These are phyloP conservation scores for Pseudonitzschia multiseries DNA, from an alignment of 108 stramenopile species.

Conservation along the genomic window DNA sequence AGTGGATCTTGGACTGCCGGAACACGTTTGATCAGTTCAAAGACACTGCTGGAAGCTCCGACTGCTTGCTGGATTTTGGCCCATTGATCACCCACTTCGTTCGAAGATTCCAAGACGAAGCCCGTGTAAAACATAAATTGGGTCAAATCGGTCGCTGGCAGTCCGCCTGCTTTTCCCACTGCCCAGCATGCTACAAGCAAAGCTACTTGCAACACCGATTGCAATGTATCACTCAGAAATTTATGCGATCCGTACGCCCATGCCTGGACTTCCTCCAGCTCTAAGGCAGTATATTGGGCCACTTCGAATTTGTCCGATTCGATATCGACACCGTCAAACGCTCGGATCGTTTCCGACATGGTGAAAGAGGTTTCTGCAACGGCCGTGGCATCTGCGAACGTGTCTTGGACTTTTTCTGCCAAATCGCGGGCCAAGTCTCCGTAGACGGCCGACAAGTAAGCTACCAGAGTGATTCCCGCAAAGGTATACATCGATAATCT, in stretches of 20 bases:
- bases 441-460: constrained; percentile 64
- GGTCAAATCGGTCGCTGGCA: constrained; percentile 67
- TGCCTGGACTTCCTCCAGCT: constrained; percentile 83
- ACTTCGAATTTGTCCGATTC: constrained; percentile 71
- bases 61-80: constrained; percentile 83
- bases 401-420: constrained; percentile 73
- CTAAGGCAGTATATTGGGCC: constrained; percentile 70
- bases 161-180: constrained; percentile 55
- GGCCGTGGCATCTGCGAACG: constrained; percentile 76
- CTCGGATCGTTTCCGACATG: constrained; percentile 83
- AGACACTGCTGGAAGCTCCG: constrained; percentile 80
- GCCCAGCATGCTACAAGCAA: constrained; percentile 72
- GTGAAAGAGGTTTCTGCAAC: constrained; percentile 85
- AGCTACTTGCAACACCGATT: constrained; percentile 55
- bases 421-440: constrained; percentile 70
- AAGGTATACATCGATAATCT: constrained; percentile 65
- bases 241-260: constrained; percentile 86
- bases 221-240: constrained; percentile 76
- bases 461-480: constrained; percentile 70
- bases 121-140: constrained; percentile 84
- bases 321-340: constrained; percentile 72
- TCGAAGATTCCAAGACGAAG: constrained; percentile 78
- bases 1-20: constrained; percentile 72
- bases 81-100: constrained; percentile 88
- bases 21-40: constrained; percentile 71